Base-by-base conservation (phyloP, 495 filamentous ascomycete species). In the Daldinia vernicosa region DNA sequence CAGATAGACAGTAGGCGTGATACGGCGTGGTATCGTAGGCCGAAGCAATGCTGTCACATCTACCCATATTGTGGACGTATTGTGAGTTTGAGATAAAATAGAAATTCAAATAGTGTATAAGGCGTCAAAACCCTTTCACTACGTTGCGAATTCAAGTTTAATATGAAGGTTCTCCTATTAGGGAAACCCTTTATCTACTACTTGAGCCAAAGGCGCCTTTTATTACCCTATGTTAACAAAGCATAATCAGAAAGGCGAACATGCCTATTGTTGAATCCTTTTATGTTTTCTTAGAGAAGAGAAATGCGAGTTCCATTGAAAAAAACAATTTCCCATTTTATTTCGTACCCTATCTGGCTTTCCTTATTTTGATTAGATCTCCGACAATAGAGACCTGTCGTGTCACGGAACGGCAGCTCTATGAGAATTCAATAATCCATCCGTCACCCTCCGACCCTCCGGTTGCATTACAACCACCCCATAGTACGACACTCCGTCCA, bases 391-490 rank as follows among this genome's bases (percentile, higher is more conserved):
- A 47, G 43, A 14, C 8, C 3, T 4, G 5, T 47, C 22, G 9
- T 12, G 43, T 24, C 19, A 24, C 43, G 9, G 9, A 22, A 4
- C 19, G 3, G 19, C 22, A 11, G 9, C 9, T 22, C 72, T 67
- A 80, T 17, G 80, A 78, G 45, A 85, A 35, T 60, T 67, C 71
- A 19, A 88, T 67, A 12, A 87, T 68, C 85, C 86, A 87, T 17
- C 85, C 86, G 75, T 87, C 84, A 0, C 80, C 82, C 67, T 86
- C 81, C 14, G 58, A 71, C 65, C 85, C 82, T 4, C 84, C 83
- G 47, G 82, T 81, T 9, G 80, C 78, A 72, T 86, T 83, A 6
- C 80, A 55, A 0, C 86, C 85, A 32, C 86, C 85, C 85, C 85
- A 88, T 4, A 88, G 17, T 32, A 87, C 76, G 3, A 86, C 75